Evolutionary conservation across 768 basidiomycete species (phyloP).

Genomic region (Neoboletus brunneissimus): DNA sequence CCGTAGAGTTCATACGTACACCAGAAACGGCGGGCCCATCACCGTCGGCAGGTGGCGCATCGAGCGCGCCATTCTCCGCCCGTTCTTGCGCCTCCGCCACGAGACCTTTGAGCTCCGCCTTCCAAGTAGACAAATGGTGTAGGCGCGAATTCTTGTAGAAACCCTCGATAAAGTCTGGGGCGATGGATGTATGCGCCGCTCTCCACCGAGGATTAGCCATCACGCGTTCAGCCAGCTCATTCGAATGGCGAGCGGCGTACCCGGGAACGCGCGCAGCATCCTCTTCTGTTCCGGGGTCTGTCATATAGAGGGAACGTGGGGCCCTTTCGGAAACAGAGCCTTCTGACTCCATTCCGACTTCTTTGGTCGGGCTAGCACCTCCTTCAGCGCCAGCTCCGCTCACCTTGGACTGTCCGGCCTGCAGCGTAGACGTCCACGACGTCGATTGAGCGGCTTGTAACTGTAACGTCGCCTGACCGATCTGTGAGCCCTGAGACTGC

Average conservation of each 20-base stretch:
- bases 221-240: constrained; percentile 68
- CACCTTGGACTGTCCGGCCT: neutral
- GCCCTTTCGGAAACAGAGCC: constrained; percentile 6
- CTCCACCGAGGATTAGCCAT: constrained; percentile 89
- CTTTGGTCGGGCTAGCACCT: constrained; percentile 1
- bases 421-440: neutral
- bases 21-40: neutral
- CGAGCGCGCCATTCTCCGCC: constrained; percentile 43
- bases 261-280: constrained; percentile 49
- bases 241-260: constrained; percentile 70
- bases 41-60: constrained; percentile 1
- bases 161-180: constrained; percentile 82
- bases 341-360: neutral
- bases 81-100: constrained; percentile 78
- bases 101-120: constrained; percentile 79
- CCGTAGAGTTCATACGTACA: too few species aligned
- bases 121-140: constrained; percentile 93
- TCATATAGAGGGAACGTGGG: constrained; percentile 33
- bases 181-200: constrained; percentile 79
- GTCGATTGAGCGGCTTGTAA: constrained; percentile 5
- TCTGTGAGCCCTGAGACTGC: constrained; percentile 43
- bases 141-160: constrained; percentile 85
- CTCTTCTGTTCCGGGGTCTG: constrained; percentile 42
- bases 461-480: constrained; percentile 19
- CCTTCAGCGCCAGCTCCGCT: neutral